phyloP scores from a whole-genome alignment of 169 alveolate species.

The Fabrea salina region DNA sequence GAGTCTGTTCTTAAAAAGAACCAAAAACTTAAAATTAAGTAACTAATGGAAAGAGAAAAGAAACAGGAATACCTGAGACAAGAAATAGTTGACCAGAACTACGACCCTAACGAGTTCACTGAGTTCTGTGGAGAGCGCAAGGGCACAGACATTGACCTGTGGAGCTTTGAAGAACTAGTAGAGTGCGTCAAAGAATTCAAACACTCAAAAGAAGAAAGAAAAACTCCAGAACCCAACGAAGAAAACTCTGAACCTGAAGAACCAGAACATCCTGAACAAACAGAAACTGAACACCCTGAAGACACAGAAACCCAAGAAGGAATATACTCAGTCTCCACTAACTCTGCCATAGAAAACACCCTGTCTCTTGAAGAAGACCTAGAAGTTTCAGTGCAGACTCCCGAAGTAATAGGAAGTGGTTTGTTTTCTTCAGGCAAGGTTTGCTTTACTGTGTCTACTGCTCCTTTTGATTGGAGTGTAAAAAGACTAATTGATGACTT shows the following conservation, averaged over 20 bases:
- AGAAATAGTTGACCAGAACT: slow-evolving; percentile 12
- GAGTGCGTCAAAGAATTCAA: background rate
- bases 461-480: slow-evolving; percentile 34
- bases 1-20: too few species aligned
- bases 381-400: background rate
- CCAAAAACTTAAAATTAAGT: too few species aligned
- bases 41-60: too few species aligned
- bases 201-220: too few species aligned
- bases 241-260: too few species aligned
- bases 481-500: slow-evolving; percentile 39
- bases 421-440: background rate
- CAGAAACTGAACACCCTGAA: background rate
- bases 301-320: background rate
- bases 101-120: background rate
- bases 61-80: background rate
- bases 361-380: slow-evolving; percentile 19
- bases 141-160: slow-evolving; percentile 12
- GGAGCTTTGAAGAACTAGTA: background rate
- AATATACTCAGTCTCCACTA: background rate
- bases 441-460: slow-evolving; percentile 12
- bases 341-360: background rate
- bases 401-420: slow-evolving; percentile 4
- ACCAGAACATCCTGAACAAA: too few species aligned
- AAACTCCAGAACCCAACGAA: too few species aligned
- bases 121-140: background rate